Base-by-base conservation (phyloP, 1,284 basidiomycete genomes). In the Cutaneotrichosporon arboriforme region DNA sequence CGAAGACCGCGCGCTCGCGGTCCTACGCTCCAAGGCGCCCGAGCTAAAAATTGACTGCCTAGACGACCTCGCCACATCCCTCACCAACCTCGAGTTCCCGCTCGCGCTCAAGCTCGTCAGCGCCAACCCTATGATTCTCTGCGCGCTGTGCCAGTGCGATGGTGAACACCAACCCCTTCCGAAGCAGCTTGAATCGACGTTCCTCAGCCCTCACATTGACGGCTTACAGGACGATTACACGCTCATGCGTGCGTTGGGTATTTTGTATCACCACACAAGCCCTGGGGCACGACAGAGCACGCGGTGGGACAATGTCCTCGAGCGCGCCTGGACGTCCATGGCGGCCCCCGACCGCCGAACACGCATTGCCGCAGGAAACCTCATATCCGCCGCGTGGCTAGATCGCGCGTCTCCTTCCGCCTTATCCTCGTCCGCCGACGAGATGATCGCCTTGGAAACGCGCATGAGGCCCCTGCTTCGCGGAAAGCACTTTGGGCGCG, bases 361-460 rank as follows among this genome's bases (percentile, higher is more conserved):
- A 3, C 47, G 68, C 4, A 26, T 65, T 0, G 51, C 53, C 0
- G 55, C 62, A 42, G 61, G 62, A 61, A 65, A 48, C 62, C 59
- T 59, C 14, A 10, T 49, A 8, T 49, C 47, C 12, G 46, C 46
- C 5, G 8, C 26, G 10, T 48, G 39, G 17, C 18, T 39, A 13
- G 10, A 21, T 17, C 20, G 39, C 7, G 22, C 40, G 2, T 39
- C 46, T 5, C 21, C 33, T 7, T 9, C 42, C 18, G 33, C 34
- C 20, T n/a, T 48, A 5, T 39, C 46, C 13, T 21, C 33, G 4
- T 9, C 42, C 18, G 33, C 34, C 20, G 17, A 10, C 3, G 33
- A 20, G 5, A 15, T 17, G 31, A 17, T 33, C 15, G 4, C 8
- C 1, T 2, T n/a, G 31, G n/a, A 45, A 20, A 36, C 15, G 3